Conservation (phyloP, 805 yeast genomes). For the Suhomyces sp. region DNA sequence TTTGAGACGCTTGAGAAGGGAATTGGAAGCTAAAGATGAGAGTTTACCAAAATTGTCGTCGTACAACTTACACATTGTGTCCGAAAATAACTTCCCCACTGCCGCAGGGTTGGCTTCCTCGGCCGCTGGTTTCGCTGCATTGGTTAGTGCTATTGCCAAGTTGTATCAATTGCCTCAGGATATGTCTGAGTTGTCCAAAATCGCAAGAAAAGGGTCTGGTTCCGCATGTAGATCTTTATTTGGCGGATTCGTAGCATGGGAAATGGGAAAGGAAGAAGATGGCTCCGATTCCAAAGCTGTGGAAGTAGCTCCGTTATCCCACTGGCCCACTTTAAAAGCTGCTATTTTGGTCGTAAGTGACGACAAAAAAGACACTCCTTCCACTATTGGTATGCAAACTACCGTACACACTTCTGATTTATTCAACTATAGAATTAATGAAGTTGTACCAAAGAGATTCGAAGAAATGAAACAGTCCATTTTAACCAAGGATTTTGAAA, state of each 20-base stretch:
- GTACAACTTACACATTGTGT: conserved; percentile 73
- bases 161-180: conserved; percentile 83
- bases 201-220: conserved; percentile 98
- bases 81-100: conserved; percentile 97
- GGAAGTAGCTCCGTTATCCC: conserved; percentile 75
- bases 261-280: conserved; percentile 74
- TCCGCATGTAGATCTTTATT: conserved; percentile 96
- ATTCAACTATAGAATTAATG: conserved; percentile 71
- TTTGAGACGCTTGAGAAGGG: conserved; percentile 62
- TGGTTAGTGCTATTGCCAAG: conserved; percentile 83
- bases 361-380: conserved; percentile 89
- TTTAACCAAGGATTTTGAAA: conserved; percentile 64
- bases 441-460: conserved; percentile 84
- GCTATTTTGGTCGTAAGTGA: conserved; percentile 90
- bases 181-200: conserved; percentile 79
- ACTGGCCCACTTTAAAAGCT: conserved; percentile 92
- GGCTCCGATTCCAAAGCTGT: conserved; percentile 96
- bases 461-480: conserved; percentile 80
- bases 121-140: conserved; percentile 98
- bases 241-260: conserved; percentile 99
- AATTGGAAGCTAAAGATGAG: conserved; percentile 55
- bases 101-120: conserved; percentile 98
- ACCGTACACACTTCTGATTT: conserved; percentile 88
- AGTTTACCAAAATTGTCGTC: conserved; percentile 58
- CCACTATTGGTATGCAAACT: conserved; percentile 94